A percentile compares a stretch with the other conserved stretches of the same genome.
These are phyloP conservation scores for Trichoderma sp. DNA, from an alignment of 2,329 filamentous ascomycete species.

Conservation along the genomic window DNA sequence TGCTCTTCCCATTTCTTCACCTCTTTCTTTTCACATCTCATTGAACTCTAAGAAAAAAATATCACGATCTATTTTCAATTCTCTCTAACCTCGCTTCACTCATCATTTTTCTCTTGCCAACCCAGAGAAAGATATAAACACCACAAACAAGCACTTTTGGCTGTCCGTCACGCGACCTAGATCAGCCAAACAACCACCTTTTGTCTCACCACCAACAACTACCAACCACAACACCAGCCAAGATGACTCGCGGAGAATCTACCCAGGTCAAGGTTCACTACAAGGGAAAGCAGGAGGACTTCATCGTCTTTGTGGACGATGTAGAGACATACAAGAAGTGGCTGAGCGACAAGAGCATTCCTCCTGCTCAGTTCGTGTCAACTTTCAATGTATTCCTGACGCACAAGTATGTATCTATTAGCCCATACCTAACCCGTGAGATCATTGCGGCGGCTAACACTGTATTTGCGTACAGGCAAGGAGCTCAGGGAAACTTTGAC, in stretches of 20 bases:
- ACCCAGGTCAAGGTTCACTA: slow-evolving; percentile 77
- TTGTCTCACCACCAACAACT: slow-evolving; percentile 1
- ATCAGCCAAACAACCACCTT: slow-evolving; percentile 13
- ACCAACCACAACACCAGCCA: slow-evolving; percentile 37
- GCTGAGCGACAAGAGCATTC: slow-evolving; percentile 75
- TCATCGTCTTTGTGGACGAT: slow-evolving; percentile 62
- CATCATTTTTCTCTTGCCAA: background rate
- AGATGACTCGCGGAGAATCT: slow-evolving; percentile 72
- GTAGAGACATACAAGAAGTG: slow-evolving; percentile 72
- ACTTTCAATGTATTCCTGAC: slow-evolving; percentile 89
- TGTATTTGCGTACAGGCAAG: slow-evolving; percentile 62
- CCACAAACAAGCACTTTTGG: slow-evolving; percentile 26
- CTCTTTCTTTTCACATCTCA: slow-evolving; percentile 17
- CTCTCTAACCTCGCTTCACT: background rate
- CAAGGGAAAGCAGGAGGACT: slow-evolving; percentile 68
- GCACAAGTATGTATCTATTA: slow-evolving; percentile 69
- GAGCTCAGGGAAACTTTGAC: slow-evolving; percentile 78
- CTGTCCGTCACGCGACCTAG: slow-evolving; percentile 20
- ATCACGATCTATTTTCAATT: background rate
- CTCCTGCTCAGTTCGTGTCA: slow-evolving; percentile 81
- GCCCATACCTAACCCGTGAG: background rate
- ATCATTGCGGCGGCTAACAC: slow-evolving; percentile 25
- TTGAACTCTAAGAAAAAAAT: slow-evolving; percentile 6
- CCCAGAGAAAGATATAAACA: background rate
- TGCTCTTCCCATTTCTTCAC: slow-evolving; percentile 13